Base-by-base conservation (phyloP, 345 rosid species). In the Nephelium lappaceum region DNA sequence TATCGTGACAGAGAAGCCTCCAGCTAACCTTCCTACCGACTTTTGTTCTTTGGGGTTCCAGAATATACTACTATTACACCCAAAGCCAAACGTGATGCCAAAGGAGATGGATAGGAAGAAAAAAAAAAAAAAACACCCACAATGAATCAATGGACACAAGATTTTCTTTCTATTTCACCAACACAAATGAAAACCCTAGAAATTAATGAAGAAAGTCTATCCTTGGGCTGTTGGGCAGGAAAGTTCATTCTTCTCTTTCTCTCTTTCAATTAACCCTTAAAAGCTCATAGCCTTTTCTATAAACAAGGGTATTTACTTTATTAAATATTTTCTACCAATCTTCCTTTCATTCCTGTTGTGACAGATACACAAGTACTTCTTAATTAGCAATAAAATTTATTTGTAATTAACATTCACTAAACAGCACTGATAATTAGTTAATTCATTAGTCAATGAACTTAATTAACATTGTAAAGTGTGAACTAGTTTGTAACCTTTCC, bases 1-100 rank as follows among this genome's bases (percentile, higher is more conserved):
- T 31, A 64, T 55, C 62, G 64, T 75, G 79, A 62, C 79, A 41
- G 21, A 19, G 65, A 69, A 75, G 57, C 71, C 43, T 53, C 79
- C 79, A 39, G 60, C 67, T 62, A 43, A 49, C 18, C 70, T 19
- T 53, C 2, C 74, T 4, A 69, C 83, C 79, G 49, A 69, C 72
- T 18, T 69, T 70, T 68, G 18, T 49, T 27, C 11, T 7, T 15
- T 31, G 25, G 49, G 53, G 78, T 69, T 69, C 75, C 39, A 69
- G 72, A 75, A 75, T 62, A 19, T 60, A 21, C 74, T 66, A 14
- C 39, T 24, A 18, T n/a, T 11, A 15, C 45, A 24, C 31, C 39
- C 74, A 27, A 21, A 14, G 14, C 31, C 57, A 15, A 61, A 19
- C 21, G 38, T n/a, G 47, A 1, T 27, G 53, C 18, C 3, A 25